A percentile compares a stretch with the other conserved stretches of the same genome.
These are phyloP conservation scores for Trametes versicolor DNA, from an alignment of 1,284 basidiomycete genomes.

Conservation along the genomic window DNA sequence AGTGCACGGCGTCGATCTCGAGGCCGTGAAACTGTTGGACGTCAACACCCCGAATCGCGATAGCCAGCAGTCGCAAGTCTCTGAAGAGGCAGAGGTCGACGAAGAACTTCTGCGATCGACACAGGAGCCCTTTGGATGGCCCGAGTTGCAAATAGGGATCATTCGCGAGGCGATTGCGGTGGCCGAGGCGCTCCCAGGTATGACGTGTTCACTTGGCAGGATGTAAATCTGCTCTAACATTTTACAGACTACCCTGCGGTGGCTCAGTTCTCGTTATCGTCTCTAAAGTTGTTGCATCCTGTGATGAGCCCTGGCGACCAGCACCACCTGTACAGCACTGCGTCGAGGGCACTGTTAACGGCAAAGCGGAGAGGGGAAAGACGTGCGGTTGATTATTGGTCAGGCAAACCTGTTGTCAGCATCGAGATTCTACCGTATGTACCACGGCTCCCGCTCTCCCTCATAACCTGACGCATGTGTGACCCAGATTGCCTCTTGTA, in stretches of 20 bases:
- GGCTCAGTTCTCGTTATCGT: conserved; percentile 81
- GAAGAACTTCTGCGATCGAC: conserved; percentile 53
- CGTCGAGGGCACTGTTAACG: conserved; percentile 73
- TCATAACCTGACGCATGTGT: neutral
- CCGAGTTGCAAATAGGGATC: conserved; percentile 90
- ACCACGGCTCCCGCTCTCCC: neutral
- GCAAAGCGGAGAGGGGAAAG: conserved; percentile 81
- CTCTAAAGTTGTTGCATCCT: conserved; percentile 74
- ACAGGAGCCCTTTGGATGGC: conserved; percentile 85
- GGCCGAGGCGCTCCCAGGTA: conserved; percentile 91
- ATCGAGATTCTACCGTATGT: conserved; percentile 57
- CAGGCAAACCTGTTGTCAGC: conserved; percentile 80
- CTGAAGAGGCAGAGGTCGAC: conserved; percentile 38
- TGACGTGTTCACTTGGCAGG: conserved; percentile 12
- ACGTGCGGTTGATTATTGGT: conserved; percentile 83
- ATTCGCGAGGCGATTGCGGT: conserved; percentile 92
- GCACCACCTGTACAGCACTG: conserved; percentile 77
- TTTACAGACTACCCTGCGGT: conserved; percentile 76
- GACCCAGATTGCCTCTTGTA: conserved; percentile 72
- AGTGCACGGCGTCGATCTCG: conserved; percentile 83
- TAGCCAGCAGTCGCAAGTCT: conserved; percentile 37
- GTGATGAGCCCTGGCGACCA: conserved; percentile 80
- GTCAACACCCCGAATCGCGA: conserved; percentile 18
- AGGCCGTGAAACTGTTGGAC: conserved; percentile 64
- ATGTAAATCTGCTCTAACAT: neutral